Evolutionary conservation across 306 rosid species (phyloP).

Genomic region (Vigna angularis): DNA sequence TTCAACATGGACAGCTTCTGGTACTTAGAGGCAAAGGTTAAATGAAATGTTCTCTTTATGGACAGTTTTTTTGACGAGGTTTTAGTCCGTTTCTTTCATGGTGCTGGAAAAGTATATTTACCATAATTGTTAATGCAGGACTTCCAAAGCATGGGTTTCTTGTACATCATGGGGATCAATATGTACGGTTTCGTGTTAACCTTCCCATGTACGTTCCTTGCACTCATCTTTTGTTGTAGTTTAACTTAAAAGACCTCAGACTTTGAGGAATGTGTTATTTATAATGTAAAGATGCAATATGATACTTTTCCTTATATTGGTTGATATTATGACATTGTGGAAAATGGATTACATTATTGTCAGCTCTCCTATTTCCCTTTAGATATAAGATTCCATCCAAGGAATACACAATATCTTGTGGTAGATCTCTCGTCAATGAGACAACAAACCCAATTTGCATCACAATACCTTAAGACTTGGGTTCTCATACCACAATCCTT

Average conservation of each 20-base stretch:
- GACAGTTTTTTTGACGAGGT: slow-evolving; percentile 26
- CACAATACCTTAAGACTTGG: too few species aligned
- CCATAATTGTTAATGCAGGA: slow-evolving; percentile 54
- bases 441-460: too few species aligned
- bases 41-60: slow-evolving; percentile 21
- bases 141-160: slow-evolving; percentile 73
- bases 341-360: slow-evolving; percentile 3
- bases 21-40: slow-evolving; percentile 89
- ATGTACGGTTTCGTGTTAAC: slow-evolving; percentile 76
- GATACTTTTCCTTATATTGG: slow-evolving; percentile 22
- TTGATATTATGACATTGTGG: slow-evolving; percentile 30
- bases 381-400: background rate
- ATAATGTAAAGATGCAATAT: slow-evolving; percentile 27
- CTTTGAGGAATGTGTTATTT: slow-evolving; percentile 32
- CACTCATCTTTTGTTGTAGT: background rate
- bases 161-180: slow-evolving; percentile 86
- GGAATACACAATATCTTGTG: too few species aligned
- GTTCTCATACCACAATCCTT: too few species aligned
- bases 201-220: slow-evolving; percentile 70
- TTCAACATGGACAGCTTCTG: slow-evolving; percentile 89
- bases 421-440: too few species aligned
- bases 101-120: slow-evolving; percentile 27
- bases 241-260: slow-evolving; percentile 6
- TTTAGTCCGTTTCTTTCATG: slow-evolving; percentile 12
- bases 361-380: slow-evolving; percentile 7